Evolutionary conservation across 805 yeast genomes (phyloP).

Genomic region (Ogataea siamensis): DNA sequence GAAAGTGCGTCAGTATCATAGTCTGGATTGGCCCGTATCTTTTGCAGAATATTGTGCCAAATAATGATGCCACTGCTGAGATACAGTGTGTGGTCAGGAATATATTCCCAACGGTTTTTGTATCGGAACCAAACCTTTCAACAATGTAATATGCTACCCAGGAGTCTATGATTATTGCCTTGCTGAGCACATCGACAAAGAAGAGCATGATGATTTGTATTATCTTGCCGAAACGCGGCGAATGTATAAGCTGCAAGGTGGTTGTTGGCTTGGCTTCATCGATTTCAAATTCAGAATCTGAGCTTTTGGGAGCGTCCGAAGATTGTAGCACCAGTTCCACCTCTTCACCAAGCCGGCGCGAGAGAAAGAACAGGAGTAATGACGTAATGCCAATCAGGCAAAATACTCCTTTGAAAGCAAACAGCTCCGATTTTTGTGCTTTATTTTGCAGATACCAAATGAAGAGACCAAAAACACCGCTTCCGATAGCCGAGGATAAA

Average conservation of each 20-base stretch:
- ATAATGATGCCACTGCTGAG: conserved; percentile 40
- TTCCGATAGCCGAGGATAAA: conserved; percentile 46
- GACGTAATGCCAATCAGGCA: conserved; percentile 26
- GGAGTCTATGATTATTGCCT: conserved; percentile 42
- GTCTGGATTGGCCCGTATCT: conserved; percentile 44
- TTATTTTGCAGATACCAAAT: conserved; percentile 23
- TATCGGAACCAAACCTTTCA: conserved; percentile 34
- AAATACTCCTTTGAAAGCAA: conserved; percentile 35
- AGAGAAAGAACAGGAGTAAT: conserved; percentile 21
- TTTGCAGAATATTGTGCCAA: conserved; percentile 43
- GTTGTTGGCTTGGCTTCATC: conserved; percentile 4
- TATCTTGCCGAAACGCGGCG: conserved; percentile 17
- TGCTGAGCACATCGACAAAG: conserved; percentile 43
- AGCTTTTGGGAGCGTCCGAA: conserved; percentile 8
- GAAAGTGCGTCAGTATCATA: conserved; percentile 44
- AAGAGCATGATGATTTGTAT: conserved; percentile 38
- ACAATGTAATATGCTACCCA: conserved; percentile 48
- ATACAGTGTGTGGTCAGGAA: conserved; percentile 40
- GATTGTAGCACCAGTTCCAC: conserved; percentile 8
- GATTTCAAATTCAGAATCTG: conserved; percentile 31
- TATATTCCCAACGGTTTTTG: conserved; percentile 39
- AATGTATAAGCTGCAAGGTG: conserved; percentile 6
- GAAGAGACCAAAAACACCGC: conserved; percentile 39
- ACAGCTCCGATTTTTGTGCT: conserved; percentile 23
- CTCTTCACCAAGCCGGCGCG: conserved; percentile 1